Conservation (phyloP, 2,329 filamentous ascomycete genomes). For the Microcyclosporella mali region DNA sequence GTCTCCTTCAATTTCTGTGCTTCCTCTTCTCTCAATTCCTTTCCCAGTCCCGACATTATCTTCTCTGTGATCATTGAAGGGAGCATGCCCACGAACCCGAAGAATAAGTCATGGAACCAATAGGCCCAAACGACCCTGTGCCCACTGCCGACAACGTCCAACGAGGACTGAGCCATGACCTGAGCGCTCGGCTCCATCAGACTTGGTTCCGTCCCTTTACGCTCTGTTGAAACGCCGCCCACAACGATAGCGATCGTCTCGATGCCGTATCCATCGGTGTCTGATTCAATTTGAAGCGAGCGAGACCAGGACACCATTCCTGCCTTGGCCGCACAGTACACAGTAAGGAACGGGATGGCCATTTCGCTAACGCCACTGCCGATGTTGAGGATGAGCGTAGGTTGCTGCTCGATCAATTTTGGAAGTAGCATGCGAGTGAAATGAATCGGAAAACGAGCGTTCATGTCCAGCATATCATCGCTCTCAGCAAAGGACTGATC, state of each 20-base stretch:
- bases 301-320: conserved; percentile 38
- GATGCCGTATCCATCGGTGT: conserved; percentile 31
- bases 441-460: conserved; percentile 45
- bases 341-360: conserved; percentile 44
- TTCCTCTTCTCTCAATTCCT: no score
- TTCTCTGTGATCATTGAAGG: no score
- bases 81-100: no score
- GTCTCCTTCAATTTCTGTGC: no score
- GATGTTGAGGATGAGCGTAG: conserved; percentile 36
- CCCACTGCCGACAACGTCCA: no score
- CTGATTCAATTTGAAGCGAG: conserved; percentile 31
- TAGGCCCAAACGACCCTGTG: no score
- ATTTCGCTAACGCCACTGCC: conserved; percentile 36
- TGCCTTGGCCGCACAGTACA: conserved; percentile 43
- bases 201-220: no score
- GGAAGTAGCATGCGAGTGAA: conserved; percentile 44
- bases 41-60: no score
- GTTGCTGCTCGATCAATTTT: conserved; percentile 34
- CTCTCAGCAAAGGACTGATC: conserved; percentile 2
- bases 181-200: no score
- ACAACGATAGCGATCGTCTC: conserved; percentile 29
- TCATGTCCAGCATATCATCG: conserved; percentile 36
- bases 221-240: conserved; percentile 12
- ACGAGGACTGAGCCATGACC: no score
- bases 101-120: no score